Base-by-base conservation (phyloP, 495 filamentous ascomycete species). In the Neurospora sp. region DNA sequence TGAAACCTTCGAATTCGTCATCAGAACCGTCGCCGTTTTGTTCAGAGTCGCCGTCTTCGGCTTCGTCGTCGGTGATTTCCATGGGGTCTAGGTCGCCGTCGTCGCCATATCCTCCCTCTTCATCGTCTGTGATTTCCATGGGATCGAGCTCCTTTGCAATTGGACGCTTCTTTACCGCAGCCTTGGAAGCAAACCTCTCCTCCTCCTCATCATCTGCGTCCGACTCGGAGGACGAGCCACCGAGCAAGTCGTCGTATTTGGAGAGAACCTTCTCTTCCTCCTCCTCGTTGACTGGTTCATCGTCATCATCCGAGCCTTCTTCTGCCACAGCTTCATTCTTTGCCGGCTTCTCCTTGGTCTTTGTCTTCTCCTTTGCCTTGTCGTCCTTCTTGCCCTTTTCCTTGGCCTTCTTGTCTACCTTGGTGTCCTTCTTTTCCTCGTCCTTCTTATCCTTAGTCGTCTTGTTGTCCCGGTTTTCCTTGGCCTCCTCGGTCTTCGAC, bases 21-120 rank as follows among this genome's bases (percentile, higher is more conserved):
- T 65, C 68, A 44, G 44, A 27, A 37, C 27, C 59, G 70, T 74
- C 72, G 53, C 53, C 22, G 5, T 61, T 35, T 61, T 61, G 53
- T 31, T 61, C 53, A 1, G 53, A 61, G 70, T 37, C 53, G 41
- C 59, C 59, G 39, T 68, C 68, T 22, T 75, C 69, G 48, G 69
- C 48, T n/a, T 73, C 75, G 41, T 76, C 73, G 61, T 73, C 69
- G 1, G 75, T 74, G 35, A 76, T 74, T 59, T 78, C 71, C 71
- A 73, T 74, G 12, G 78, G 69, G n/a, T 76, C 73, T 14, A 73
- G 70, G 61, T 69, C 72, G 20, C 46, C 46, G 10, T 61, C 22
- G 2, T 61, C 5, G 70, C 70, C 68, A 65, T 68, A 40, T 35
- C 69, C 72, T 69, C 46, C 70, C 16, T 77, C 78, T 46, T 73